Percentiles rank a stretch among this genome's conserved stretches.
These are phyloP conservation scores for Nemania sp. DNA, from an alignment of 2,329 filamentous ascomycete genomes.

Conservation along the genomic window DNA sequence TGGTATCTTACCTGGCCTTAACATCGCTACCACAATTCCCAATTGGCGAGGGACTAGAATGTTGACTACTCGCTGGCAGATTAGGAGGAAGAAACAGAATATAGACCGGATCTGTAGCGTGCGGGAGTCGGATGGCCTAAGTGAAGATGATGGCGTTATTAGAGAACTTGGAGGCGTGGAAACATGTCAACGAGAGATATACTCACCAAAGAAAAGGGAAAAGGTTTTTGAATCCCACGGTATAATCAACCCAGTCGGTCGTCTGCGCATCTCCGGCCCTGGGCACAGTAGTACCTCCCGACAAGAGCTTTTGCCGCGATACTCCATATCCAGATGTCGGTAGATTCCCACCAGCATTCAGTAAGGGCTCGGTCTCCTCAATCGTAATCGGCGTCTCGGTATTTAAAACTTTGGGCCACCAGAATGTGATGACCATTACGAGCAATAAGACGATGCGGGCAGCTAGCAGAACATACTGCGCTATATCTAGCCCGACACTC, in stretches of 20 bases:
- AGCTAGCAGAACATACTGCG: neutral
- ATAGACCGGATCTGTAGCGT: neutral
- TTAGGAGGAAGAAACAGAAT: constrained; percentile 8
- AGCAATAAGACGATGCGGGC: neutral
- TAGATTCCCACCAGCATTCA: neutral
- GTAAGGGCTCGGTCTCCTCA: neutral
- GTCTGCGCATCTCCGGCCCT: constrained; percentile 15
- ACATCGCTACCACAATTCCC: neutral
- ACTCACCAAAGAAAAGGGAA: constrained; percentile 22
- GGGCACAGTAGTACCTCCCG: neutral
- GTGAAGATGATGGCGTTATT: neutral
- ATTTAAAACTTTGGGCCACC: neutral
- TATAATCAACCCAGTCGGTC: constrained; percentile 17
- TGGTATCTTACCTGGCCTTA: constrained; percentile 62
- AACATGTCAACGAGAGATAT: no score
- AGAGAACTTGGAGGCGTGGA: no score
- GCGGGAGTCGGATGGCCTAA: constrained; percentile 10
- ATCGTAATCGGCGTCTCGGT: neutral
- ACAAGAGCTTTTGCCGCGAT: neutral
- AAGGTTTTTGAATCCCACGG: constrained; percentile 16
- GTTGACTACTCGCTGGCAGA: constrained; percentile 16
- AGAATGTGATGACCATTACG: neutral
- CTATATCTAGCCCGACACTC: neutral
- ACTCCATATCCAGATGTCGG: neutral
- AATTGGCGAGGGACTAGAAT: constrained; percentile 17